Evolutionary conservation across 352 stramenopile species (phyloP), one percentile per base, ranked within the genome.

Genomic region (Blastocystis sp.): DNA sequence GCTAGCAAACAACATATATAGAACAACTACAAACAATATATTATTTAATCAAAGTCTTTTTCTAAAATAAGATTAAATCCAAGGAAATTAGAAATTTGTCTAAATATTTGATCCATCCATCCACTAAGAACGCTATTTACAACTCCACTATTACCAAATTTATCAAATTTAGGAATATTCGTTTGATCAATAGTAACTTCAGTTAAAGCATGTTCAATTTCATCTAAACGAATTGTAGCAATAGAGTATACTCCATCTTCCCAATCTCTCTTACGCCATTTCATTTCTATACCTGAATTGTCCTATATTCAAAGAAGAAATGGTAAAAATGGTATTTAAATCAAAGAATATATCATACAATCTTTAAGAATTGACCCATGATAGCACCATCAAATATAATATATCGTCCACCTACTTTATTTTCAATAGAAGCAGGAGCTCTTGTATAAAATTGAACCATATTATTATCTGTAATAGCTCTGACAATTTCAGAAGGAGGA

Each of bases 11-110:
- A 55, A 55, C n/a, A 55, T 24, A 42, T 18, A 42, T 16, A 16
- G 28, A 37, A 24, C n/a, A 55, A 18, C 39, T 30, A 23, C 41
- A 23, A 28, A 4, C 19, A 45, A 25, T n/a, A 46, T 25, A 46
- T n/a, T n/a, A n/a, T 46, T 46, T 54, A 59, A 10, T 59, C 49
- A 52, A 59, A 59, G 7, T 59, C 49, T n/a, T 54, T 30, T n/a
- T 59, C 49, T 5, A 28, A 37, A 25, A 49, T 36, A 40, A 59
- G 49, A 23, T 28, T 37, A 32, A 49, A 59, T 0, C 49, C 49
- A 7, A 59, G 49, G 9, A 59, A 36, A 36, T 49, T 54, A 3
- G 30, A 34, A 48, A 59, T 59, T 21, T 37, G 45, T n/a, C 49
- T 43, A 40, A 59, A 59, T 16, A 59, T 37, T 24, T 33, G 46